These are phyloP conservation scores for Phytomonas sp. DNA, from an alignment of 208 protist genomes.

Conservation along the genomic window DNA sequence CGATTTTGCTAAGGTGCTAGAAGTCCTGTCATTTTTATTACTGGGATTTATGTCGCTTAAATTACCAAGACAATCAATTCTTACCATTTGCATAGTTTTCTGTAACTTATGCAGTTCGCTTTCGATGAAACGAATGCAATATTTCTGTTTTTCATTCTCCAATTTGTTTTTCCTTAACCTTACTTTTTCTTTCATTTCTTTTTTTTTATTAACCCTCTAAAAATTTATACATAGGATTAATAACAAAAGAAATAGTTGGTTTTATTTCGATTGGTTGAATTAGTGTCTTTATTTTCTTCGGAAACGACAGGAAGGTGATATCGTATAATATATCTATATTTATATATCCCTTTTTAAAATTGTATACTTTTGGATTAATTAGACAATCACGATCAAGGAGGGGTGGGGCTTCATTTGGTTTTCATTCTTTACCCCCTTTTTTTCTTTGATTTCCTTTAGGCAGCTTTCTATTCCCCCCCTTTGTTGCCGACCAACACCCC, in stretches of 20 bases:
- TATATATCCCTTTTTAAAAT: slow-evolving; percentile 7
- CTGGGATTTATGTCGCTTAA: background rate
- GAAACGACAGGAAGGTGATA: background rate
- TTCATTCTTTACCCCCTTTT: background rate
- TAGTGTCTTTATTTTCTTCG: slow-evolving; percentile 14
- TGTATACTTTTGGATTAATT: background rate
- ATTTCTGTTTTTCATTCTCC: slow-evolving; percentile 1
- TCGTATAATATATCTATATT: slow-evolving; percentile 5
- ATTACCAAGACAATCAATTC: background rate
- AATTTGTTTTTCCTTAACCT: background rate
- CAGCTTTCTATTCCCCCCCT: too few relatives aligned
- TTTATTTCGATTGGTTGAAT: slow-evolving; percentile 6
- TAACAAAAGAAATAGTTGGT: slow-evolving; percentile 9
- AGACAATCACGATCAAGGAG: background rate
- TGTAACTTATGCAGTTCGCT: background rate
- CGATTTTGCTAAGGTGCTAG: background rate
- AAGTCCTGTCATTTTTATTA: background rate
- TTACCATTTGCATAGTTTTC: background rate
- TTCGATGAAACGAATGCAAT: background rate
- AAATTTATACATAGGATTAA: slow-evolving; percentile 3
- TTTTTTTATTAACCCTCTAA: slow-evolving; percentile 8
- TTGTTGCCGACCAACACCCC: too few relatives aligned
- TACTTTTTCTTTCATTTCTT: background rate
- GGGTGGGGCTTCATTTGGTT: background rate
- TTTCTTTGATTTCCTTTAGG: too few relatives aligned